These are phyloP conservation scores for Galerina sulciceps DNA, from an alignment of 768 basidiomycete genomes.

Conservation along the genomic window DNA sequence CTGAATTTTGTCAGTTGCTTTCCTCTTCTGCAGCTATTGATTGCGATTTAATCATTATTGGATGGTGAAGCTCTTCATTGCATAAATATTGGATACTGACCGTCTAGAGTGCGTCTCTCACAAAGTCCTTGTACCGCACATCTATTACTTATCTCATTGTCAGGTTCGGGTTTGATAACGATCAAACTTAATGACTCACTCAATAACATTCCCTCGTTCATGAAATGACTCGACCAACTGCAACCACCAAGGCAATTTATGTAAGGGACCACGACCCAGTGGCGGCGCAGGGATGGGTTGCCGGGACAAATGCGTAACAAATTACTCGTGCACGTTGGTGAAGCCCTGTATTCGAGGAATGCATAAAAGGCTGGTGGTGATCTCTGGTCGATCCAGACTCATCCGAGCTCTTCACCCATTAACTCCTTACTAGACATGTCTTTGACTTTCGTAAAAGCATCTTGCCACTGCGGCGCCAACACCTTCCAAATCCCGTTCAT, in stretches of 20 bases:
- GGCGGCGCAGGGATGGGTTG: not conserved
- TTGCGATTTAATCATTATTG: not conserved
- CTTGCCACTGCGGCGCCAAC: slow-evolving; percentile 32
- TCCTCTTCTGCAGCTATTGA: not conserved
- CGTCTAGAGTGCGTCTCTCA: too few relatives aligned
- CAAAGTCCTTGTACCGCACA: too few relatives aligned
- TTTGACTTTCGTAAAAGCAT: slow-evolving; percentile 27
- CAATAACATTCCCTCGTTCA: not conserved
- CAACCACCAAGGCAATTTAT: too few relatives aligned
- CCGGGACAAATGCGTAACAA: too few relatives aligned
- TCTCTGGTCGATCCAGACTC: not conserved
- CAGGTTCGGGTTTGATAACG: too few relatives aligned
- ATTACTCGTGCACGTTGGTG: not conserved
- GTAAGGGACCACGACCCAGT: too few relatives aligned
- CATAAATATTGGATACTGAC: too few relatives aligned
- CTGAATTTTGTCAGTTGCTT: not conserved
- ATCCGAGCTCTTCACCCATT: not conserved
- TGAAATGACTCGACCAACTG: too few relatives aligned
- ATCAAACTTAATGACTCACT: not conserved
- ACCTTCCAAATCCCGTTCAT: slow-evolving; percentile 25
- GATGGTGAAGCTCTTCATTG: not conserved
- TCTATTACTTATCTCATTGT: too few relatives aligned
- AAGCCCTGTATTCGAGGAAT: not conserved
- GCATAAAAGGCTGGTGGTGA: not conserved
- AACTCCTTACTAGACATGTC: slow-evolving; percentile 4